These are phyloP conservation scores for Entomortierella beljakovae DNA, from an alignment of 192 early-diverging fungal species.

Conservation along the genomic window DNA sequence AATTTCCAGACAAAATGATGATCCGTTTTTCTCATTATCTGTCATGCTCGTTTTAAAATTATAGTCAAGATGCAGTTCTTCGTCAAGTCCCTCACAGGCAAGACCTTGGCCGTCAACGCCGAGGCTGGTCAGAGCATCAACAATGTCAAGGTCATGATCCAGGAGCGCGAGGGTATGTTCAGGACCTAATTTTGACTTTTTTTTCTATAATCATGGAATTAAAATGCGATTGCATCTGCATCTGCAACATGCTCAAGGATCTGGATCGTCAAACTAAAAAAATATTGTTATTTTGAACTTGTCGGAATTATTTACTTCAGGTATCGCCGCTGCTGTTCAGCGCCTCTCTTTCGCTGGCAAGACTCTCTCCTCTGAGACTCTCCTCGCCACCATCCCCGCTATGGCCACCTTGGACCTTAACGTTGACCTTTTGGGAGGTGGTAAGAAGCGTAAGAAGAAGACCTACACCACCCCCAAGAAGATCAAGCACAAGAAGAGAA, in stretches of 20 bases:
- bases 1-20: background rate
- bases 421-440: constrained; percentile 81
- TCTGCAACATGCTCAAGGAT: no score
- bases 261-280: background rate
- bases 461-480: constrained; percentile 99
- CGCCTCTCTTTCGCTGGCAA: constrained; percentile 68
- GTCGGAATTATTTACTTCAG: constrained; percentile 35
- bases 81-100: constrained; percentile 73
- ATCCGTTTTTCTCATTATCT: background rate
- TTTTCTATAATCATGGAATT: background rate
- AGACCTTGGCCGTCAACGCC: constrained; percentile 70
- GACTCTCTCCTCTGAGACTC: constrained; percentile 49
- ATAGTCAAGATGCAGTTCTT: constrained; percentile 68
- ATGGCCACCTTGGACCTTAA: constrained; percentile 61
- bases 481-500: constrained; percentile 99
- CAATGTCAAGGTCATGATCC: constrained; percentile 69
- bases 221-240: no score
- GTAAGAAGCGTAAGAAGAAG: constrained; percentile 99
- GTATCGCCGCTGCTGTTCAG: constrained; percentile 71
- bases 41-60: background rate
- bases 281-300: background rate
- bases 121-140: constrained; percentile 58
- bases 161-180: constrained; percentile 64
- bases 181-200: constrained; percentile 8
- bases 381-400: constrained; percentile 44